Percentiles rank a stretch among this genome's conserved stretches.
Conservation (phyloP, 768 basidiomycete genomes). For the Wakefieldia striispora region DNA sequence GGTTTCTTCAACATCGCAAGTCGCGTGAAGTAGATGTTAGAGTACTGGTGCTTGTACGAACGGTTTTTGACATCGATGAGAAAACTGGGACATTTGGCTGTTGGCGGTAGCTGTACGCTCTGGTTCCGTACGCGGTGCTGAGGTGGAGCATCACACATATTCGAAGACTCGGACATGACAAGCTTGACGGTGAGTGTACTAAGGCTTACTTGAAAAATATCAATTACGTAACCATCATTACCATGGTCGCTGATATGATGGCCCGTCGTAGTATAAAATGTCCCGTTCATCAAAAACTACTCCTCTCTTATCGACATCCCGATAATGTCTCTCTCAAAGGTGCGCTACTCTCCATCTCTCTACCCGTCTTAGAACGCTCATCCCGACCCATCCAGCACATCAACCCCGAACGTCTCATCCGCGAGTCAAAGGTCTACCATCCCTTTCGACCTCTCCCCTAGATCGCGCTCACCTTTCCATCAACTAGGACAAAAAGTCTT, state of each 20-base stretch:
- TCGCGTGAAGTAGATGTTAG: conserved; percentile 69
- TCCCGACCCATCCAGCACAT: conserved; percentile 46
- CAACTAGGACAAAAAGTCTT: conserved; percentile 46
- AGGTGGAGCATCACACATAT: no score
- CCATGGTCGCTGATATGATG: not conserved
- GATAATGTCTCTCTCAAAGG: conserved; percentile 69
- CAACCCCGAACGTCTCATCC: conserved; percentile 64
- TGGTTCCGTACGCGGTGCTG: conserved; percentile 16
- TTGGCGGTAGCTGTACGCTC: conserved; percentile 30
- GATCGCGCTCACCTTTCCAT: not conserved
- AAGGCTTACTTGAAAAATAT: no score
- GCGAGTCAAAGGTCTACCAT: conserved; percentile 38
- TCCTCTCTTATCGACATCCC: conserved; percentile 1
- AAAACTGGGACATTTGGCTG: conserved; percentile 38
- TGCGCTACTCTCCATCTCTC: conserved; percentile 15
- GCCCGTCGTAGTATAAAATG: no score
- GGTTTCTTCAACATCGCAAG: conserved; percentile 47
- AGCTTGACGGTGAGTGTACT: no score
- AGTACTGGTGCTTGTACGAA: conserved; percentile 67
- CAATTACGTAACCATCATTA: no score
- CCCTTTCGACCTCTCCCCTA: not conserved
- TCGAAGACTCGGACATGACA: no score
- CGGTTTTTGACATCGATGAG: conserved; percentile 41
- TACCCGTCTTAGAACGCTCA: not conserved
- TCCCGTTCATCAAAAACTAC: no score